Evolutionary conservation across 805 yeast species (phyloP), one percentile per base, ranked within the genome.

Genomic region (Candida ficus): DNA sequence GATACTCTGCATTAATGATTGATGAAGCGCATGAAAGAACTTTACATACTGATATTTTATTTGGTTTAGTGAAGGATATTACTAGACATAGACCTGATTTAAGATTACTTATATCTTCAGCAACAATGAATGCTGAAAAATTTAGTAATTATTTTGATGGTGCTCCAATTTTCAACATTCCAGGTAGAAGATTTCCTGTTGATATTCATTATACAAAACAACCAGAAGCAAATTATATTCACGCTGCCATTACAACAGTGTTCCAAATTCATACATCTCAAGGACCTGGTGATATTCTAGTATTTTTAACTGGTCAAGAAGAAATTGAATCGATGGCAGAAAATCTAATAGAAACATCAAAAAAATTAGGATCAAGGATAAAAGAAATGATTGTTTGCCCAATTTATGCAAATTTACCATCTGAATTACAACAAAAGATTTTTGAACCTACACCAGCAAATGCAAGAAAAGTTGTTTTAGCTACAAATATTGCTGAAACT

Each of bases 21-120:
- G 99, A 91, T 63, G 99, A 91, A 62, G 99, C 99, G 0, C 99
- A 93, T 58, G 99, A 93, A 59, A 72, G 99, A 43, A 93, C 98
- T 0, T 67, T 91, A 30, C 81, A 91, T n/a, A 91, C 98, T 0
- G 99, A 91, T 62, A 71, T 78, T 9, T 57, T 91, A 8, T 67
- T 91, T 38, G 95, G 96, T 1, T 64, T 93, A 28, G 62, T 91
- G 25, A 91, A 91, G 49, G 85, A 83, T 45, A 74, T 88, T 0
- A 57, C 75, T 2, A 66, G 64, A 18, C 61, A 76, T 31, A 66
- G 97, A 39, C 75, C 81, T 0, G 95, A 85, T 45, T 64, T 93
- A 40, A 78, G 79, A 50, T 54, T 93, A 5, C 67, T 93, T 16
- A 82, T 93, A 22, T 89, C 97, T 0, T 89, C 97, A 4, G 99